Evolutionary conservation across 768 basidiomycete species (phyloP).

Genomic region (Tulasnella sp.): DNA sequence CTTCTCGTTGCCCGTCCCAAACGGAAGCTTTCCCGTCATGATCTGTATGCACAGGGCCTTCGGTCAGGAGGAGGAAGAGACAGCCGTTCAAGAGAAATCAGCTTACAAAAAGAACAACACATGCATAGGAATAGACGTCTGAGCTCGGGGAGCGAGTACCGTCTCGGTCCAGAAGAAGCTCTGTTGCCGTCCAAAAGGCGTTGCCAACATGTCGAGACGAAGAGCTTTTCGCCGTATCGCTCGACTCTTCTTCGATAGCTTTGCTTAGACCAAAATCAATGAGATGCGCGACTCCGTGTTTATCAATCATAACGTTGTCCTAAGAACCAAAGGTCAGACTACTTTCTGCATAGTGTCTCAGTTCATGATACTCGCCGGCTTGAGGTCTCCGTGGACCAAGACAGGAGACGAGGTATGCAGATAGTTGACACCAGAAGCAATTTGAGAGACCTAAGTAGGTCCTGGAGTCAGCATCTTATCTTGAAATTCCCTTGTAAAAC

Average conservation of each 20-base stretch:
- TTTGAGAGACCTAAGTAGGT: background rate
- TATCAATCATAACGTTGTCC: background rate
- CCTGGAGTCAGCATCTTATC: no score
- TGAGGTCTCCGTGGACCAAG: background rate
- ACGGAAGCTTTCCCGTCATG: background rate
- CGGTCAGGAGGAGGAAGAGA: no score
- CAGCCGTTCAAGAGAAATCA: no score
- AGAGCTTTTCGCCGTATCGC: background rate
- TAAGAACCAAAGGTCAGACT: background rate
- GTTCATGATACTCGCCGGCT: background rate
- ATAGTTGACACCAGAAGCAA: background rate
- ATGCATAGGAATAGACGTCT: background rate
- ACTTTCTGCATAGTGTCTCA: background rate
- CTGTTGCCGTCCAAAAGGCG: background rate
- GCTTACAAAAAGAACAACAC: background rate
- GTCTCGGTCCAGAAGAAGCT: background rate
- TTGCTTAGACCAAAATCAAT: background rate
- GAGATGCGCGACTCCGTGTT: background rate
- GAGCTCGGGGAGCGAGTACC: background rate
- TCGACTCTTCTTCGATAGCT: background rate
- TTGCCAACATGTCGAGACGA: background rate
- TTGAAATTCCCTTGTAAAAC: background rate
- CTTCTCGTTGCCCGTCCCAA: background rate
- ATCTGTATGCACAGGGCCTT: no score
- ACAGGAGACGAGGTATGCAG: background rate